Conservation (phyloP, 208 protist genomes). For the Sergeia podlipaevii region DNA sequence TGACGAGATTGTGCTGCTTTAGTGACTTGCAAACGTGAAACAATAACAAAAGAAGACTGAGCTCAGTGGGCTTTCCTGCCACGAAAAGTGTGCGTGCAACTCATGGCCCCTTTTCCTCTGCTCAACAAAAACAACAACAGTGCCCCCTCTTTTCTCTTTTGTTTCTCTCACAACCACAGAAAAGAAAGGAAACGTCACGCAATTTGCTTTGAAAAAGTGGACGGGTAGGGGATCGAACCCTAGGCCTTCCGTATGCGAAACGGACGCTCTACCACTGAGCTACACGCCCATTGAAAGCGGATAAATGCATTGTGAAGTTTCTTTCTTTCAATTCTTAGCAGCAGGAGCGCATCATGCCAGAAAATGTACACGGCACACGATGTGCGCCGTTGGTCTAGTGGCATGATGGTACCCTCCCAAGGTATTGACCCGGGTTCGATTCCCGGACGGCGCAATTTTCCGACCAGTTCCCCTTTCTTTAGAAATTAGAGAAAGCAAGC, state of each 20-base stretch:
- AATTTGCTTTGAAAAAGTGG: too few relatives aligned
- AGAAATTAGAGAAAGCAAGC: too few relatives aligned
- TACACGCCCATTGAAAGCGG: too few relatives aligned
- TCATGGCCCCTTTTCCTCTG: too few relatives aligned
- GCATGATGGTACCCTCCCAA: constrained; percentile 92
- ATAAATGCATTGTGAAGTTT: too few relatives aligned
- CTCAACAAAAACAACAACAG: neutral
- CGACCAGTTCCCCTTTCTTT: neutral
- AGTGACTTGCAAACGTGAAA: neutral
- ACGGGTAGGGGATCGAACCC: too few relatives aligned
- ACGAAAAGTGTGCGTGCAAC: too few relatives aligned
- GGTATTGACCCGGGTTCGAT: constrained; percentile 92
- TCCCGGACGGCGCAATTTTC: constrained; percentile 76
- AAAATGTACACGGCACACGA: too few relatives aligned
- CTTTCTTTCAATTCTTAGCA: too few relatives aligned
- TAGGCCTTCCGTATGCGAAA: too few relatives aligned
- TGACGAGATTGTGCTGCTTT: constrained; percentile 6
- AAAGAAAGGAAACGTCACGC: neutral
- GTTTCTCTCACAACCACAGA: neutral
- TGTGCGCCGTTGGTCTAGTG: constrained; percentile 91
- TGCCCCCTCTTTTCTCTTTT: neutral
- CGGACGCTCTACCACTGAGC: too few relatives aligned
- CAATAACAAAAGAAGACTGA: neutral
- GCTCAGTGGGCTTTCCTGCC: neutral
- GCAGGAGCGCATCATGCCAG: too few relatives aligned